Conservation (phyloP, 2,329 filamentous ascomycete species). For the Arachnomyces sp. region DNA sequence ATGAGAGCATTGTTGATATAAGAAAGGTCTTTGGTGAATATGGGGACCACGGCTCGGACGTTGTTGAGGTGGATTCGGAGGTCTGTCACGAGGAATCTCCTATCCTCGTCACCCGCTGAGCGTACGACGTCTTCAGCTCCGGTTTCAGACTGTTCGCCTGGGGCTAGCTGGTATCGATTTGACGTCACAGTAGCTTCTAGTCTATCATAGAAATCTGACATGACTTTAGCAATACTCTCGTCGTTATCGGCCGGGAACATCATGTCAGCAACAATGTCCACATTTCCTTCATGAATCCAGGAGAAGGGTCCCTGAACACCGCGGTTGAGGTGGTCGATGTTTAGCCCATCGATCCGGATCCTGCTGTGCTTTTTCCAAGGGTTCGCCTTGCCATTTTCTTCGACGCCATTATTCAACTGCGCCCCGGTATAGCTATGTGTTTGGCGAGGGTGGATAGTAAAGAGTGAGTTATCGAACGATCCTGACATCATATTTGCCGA, state of each 20-base stretch:
- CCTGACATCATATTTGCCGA: slow-evolving; percentile 94
- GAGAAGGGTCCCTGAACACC: slow-evolving; percentile 90
- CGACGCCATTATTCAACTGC: slow-evolving; percentile 47
- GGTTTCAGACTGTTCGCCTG: slow-evolving; percentile 2
- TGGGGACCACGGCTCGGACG: slow-evolving; percentile 81
- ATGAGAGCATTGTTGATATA: slow-evolving; percentile 96
- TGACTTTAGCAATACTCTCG: slow-evolving; percentile 83
- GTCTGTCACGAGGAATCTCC: slow-evolving; percentile 84
- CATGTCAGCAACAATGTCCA: slow-evolving; percentile 92
- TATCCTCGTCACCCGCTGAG: slow-evolving; percentile 45
- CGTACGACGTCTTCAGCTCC: slow-evolving; percentile 12
- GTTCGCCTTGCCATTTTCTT: slow-evolving; percentile 55
- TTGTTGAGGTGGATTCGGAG: slow-evolving; percentile 92
- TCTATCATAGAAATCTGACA: slow-evolving; percentile 95
- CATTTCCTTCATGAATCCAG: slow-evolving; percentile 95
- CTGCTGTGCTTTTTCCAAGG: slow-evolving; percentile 95
- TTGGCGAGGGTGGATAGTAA: slow-evolving; percentile 92
- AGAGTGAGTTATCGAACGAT: slow-evolving; percentile 88
- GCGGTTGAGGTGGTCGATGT: slow-evolving; percentile 90
- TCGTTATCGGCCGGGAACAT: slow-evolving; percentile 86
- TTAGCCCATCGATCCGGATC: slow-evolving; percentile 83
- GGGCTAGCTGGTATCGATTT: slow-evolving; percentile 49
- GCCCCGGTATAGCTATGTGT: slow-evolving; percentile 68
- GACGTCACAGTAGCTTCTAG: slow-evolving; percentile 85
- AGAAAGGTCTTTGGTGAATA: slow-evolving; percentile 84